Evolutionary conservation across 75 land plant species (phyloP).

Genomic region (Pinus tabuliformis): DNA sequence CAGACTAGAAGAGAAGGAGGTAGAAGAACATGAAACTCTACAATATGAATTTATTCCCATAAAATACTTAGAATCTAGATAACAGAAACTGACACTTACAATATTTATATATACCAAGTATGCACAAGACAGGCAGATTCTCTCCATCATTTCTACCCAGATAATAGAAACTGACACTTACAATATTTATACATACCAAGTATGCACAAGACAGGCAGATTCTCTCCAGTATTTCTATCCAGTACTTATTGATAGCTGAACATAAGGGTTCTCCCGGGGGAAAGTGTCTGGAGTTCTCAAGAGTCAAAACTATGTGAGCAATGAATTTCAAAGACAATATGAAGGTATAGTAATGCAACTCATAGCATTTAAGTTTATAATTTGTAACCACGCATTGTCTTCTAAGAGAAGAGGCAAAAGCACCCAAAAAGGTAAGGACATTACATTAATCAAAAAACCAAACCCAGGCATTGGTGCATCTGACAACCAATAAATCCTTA

Average conservation of each 20-base stretch:
- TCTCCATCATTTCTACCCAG: not conserved
- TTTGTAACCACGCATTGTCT: not conserved
- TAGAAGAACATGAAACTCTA: not conserved
- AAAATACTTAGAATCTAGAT: not conserved
- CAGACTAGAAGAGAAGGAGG: not conserved
- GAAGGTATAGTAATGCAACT: not conserved
- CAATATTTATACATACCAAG: not conserved
- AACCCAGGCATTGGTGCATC: not conserved
- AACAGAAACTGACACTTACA: not conserved
- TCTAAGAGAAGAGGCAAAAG: not conserved
- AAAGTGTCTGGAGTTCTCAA: not conserved
- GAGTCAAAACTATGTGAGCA: not conserved
- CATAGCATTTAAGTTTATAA: not conserved
- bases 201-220: not conserved
- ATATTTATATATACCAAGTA: not conserved
- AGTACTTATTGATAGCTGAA: not conserved
- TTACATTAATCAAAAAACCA: not conserved
- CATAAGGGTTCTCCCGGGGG: not conserved
- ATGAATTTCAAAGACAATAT: not conserved
- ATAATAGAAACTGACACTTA: not conserved
- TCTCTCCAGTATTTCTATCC: not conserved
- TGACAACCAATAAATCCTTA: not conserved
- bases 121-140: not conserved
- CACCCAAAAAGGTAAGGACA: not conserved
- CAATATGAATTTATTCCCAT: not conserved